Base-by-base conservation (phyloP, 1,139 yeast species). In the Kodamaea arcana region DNA sequence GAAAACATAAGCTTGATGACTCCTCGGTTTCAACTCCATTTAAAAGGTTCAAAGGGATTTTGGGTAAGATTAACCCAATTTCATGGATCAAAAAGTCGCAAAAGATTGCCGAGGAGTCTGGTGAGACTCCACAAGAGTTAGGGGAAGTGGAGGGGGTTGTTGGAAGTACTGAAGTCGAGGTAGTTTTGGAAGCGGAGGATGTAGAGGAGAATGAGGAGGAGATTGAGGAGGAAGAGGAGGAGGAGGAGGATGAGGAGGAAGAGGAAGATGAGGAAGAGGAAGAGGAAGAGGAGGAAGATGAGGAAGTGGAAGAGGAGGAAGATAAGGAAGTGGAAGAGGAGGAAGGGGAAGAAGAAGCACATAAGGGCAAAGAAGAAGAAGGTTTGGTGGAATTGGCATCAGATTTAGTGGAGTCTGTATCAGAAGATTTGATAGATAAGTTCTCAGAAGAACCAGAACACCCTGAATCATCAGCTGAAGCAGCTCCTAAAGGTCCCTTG, bases 291-390 rank as follows among this genome's bases (percentile, higher is more conserved):
- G 15, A 41, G 13, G 16, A 32, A 27, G 16, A 4, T 13, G 53
- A 38, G 17, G 40, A 34, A 6, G 48, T 43, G 20, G 42, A 40
- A 12, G 45, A 36, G 17, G 36, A 34, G 7, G 35, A 37, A 21
- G 31, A 31, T 17, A 18, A 6, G 32, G 36, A 27, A 30, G 38
- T 23, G 25, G 32, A 23, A 31, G 24, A 26, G 29, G 28, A 17
- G 4, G 16, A 3, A n/a, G 30, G n/a, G 6, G n/a, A n/a, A n/a
- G 24, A 32, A 14, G 35, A 25, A 10, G 24, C 16, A 20, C 10
- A 18, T 23, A 24, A 30, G 15, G 27, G 13, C 11, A 17, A 30
- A 13, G 27, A 24, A 15, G 24, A 22, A 18, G 25, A 29, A 12
- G 27, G 26, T 14, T 9, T 21, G 16, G 14, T 14, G 27, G 18